phyloP scores from a whole-genome alignment of 2,329 filamentous ascomycete genomes.

The Beauveria bassiana region DNA sequence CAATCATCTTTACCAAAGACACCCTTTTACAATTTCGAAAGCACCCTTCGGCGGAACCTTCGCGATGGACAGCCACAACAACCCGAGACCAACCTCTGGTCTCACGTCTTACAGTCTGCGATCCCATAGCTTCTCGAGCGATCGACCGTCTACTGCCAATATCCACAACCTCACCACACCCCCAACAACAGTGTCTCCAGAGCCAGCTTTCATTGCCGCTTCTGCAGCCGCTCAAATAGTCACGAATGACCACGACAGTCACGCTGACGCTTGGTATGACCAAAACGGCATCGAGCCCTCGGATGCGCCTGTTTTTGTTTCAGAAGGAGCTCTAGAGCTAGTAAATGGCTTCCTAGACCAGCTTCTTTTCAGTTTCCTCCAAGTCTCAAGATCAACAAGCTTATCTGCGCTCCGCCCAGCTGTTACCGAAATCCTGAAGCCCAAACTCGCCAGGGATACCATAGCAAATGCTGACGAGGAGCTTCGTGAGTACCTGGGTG shows the following conservation, averaged over 20 bases:
- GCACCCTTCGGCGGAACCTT: not conserved
- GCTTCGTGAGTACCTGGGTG: slow-evolving; percentile 78
- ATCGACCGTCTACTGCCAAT: slow-evolving; percentile 54
- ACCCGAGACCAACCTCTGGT: slow-evolving; percentile 27
- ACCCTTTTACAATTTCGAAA: not conserved
- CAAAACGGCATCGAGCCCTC: slow-evolving; percentile 58
- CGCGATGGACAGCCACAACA: slow-evolving; percentile 1
- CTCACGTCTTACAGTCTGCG: slow-evolving; percentile 27
- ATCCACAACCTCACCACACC: slow-evolving; percentile 56
- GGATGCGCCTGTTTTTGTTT: slow-evolving; percentile 63
- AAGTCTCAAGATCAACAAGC: slow-evolving; percentile 67
- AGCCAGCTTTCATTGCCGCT: slow-evolving; percentile 79
- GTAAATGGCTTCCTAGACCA: slow-evolving; percentile 93
- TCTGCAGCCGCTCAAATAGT: slow-evolving; percentile 88
- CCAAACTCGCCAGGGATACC: slow-evolving; percentile 78
- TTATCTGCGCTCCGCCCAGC: slow-evolving; percentile 70
- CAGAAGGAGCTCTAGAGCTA: slow-evolving; percentile 62
- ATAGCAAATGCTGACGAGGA: slow-evolving; percentile 80
- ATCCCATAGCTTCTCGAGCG: slow-evolving; percentile 63
- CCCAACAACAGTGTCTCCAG: slow-evolving; percentile 61
- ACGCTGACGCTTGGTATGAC: slow-evolving; percentile 61
- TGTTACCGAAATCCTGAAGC: slow-evolving; percentile 79
- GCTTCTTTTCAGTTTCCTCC: slow-evolving; percentile 84
- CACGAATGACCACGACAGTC: slow-evolving; percentile 75
- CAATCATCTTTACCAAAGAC: not conserved